Base-by-base conservation (phyloP, 2,329 filamentous ascomycete species). In the Chalaropsis ovoidea region DNA sequence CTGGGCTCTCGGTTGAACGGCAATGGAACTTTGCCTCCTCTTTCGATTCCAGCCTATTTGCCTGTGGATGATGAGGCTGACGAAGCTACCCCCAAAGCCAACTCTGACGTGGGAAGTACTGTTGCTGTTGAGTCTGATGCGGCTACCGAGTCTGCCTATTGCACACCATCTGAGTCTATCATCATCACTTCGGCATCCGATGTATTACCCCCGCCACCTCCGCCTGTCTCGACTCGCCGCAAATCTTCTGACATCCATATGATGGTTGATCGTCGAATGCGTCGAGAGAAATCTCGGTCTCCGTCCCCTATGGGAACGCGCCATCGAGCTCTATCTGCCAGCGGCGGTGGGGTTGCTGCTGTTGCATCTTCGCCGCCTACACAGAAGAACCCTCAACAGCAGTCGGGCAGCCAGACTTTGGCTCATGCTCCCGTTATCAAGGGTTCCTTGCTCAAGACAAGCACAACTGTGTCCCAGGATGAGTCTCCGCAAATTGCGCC, bases 181-280 rank as follows among this genome's bases (percentile, higher is more conserved):
- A 35, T 62, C 10, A 47, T 45, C 24, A 45, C 61, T 10, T 62
- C 45, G 19, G 42, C 61, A 15, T 62, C 61, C 10, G 61, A 35
- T 19, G 42, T 45, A 39, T 61, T 69, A 69, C 76, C 49, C 70
- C 76, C 24, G 75, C 75, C 61, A 76, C 63, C 41, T 3, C 62
- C 47, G 17, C 35, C 62, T 47, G 39, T 60, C 13, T 47, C 49
- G 24, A 8, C 61, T 8, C 39, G 22, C 4, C 65, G 65, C 42
- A 61, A 62, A n/a, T 83, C 82, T 0, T 80, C 80, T 1, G 82
- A 83, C 56, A 72, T 80, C 3, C 79, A 81, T 0, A 81, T 82
- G 70, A 77, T 78, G 11, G 77, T 83, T 6, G 81, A 83, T 64
- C 76, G 79, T 27, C 74, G 80, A 47, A 82, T 82, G 72, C 77